Percentiles rank a stretch among this genome's conserved stretches.
phyloP scores from a whole-genome alignment of 1,139 yeast genomes.

The Saccharomycopsis crataegensis region DNA sequence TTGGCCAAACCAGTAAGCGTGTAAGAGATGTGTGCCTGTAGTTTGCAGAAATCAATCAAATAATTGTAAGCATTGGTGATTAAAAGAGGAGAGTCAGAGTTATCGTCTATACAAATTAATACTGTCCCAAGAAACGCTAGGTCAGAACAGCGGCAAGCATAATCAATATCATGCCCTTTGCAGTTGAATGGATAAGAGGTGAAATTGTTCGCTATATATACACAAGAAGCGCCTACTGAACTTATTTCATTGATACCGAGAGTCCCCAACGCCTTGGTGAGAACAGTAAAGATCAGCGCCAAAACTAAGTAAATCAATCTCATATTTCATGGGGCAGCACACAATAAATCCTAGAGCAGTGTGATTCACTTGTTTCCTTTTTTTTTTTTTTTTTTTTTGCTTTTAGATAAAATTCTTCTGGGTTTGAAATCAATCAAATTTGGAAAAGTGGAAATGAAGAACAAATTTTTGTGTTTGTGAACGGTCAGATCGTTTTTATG shows the following conservation, averaged over 20 bases:
- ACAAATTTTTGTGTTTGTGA: too few species aligned
- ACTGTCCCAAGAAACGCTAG: conserved; percentile 30
- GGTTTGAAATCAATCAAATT: too few species aligned
- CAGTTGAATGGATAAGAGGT: conserved; percentile 30
- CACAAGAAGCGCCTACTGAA: conserved; percentile 17
- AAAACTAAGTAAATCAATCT: neutral
- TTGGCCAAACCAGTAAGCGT: conserved; percentile 25
- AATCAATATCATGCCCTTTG: conserved; percentile 20
- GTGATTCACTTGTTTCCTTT: too few species aligned
- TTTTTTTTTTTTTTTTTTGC: too few species aligned
- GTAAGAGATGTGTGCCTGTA: conserved; percentile 27
- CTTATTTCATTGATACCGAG: conserved; percentile 5
- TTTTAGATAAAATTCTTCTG: too few species aligned
- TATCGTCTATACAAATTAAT: conserved; percentile 28
- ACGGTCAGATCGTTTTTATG: too few species aligned
- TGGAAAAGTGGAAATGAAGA: too few species aligned
- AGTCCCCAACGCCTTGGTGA: neutral
- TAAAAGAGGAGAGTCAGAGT: conserved; percentile 24
- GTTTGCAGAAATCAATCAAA: conserved; percentile 27
- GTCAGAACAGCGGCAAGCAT: conserved; percentile 25
- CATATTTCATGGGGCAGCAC: neutral
- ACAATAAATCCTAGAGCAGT: neutral
- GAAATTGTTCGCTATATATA: conserved; percentile 24
- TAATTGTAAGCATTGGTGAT: conserved; percentile 27
- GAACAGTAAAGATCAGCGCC: neutral